Evolutionary conservation across 306 rosid genomes (phyloP), one percentile per base, ranked within the genome.

Genomic region (Quercus gilva): DNA sequence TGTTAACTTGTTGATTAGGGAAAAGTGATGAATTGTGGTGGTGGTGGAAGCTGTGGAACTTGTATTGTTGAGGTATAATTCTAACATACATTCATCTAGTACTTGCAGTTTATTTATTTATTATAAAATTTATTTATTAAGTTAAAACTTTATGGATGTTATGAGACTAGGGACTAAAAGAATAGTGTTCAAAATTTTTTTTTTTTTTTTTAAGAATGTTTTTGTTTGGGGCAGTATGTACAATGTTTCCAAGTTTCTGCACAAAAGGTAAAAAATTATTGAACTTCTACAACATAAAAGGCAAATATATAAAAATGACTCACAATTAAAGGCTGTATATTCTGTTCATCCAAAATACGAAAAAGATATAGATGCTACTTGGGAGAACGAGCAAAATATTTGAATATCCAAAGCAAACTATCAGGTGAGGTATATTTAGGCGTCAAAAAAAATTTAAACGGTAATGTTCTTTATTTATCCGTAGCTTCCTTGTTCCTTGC

Each of bases 41-140:
- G 97, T 59, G 91, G 92, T 55, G 97, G 97, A 75, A 94, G 95
- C 86, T 94, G 99, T 3, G 99, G 99, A 76, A 94, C 97, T 78
- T 94, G 99, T 76, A 92, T 92, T 0, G 97, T 94, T 15, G 95
- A 91, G 95, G 97, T 89, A 87, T 35, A 55, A 8, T 74, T 52
- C 53, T 75, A 70, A 20, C 78, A 28, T 43, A 13, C 78, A 28
- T 43, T 53, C 23, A 14, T 28, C 70, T 70, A 11, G 41, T 37
- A 60, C 20, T 63, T 74, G 23, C 12, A 31, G 7, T 1, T 23
- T 53, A 31, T 80, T 17, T 43, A 11, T 33, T 49, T 49, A 0
- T 29, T 53, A 23, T 80, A 1, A 37, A 11, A 31, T n/a, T n/a
- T 3, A 5, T 83, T 80, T 21, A 56, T 69, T 74, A 2, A 12